Evolutionary conservation across 139 green algal genomes (phyloP), one percentile per base, ranked within the genome.

Genomic region (Mychonastes homosphaera): DNA sequence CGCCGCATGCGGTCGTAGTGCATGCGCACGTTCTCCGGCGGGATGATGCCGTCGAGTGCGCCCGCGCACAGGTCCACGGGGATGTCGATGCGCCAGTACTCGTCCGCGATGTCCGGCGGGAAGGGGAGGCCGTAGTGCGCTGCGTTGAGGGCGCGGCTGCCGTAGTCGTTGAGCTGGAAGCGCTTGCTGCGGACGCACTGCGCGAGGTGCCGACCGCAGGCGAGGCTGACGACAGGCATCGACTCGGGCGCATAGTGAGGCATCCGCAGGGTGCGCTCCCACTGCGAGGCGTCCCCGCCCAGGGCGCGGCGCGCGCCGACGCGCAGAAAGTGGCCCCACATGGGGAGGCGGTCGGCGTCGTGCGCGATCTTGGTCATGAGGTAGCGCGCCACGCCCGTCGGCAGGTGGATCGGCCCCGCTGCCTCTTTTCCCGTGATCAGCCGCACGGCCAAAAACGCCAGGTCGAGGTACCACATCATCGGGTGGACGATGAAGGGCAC

Each of bases 151-250:
- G 68, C 71, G 2, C 36, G 10, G 24, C 35, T 78, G 57, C 84
- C 85, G 53, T 94, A 89, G 69, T 97, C 87, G 56, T 81, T 97
- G 63, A 97, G 56, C 27, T 67, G 63, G 66, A 95, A 97, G 6
- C 56, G 33, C 3, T 62, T 51, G 24, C 60, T 65, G 0, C 36
- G 83, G 53, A 67, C 47, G 10, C 80, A 65, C 66, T 87, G 79
- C 26, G 80, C 43, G 32, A 70, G 39, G 51, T 70, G 58, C 47
- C 23, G 24, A 41, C n/a, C 51, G 3, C 34, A 19, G 39, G 32
- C 56, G 40, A 55, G 74, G 58, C 53, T 67, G 63, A 79, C 67
- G 4, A 83, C 83, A 0, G 90, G 90, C 90, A 97, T 97, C 72
- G 79, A 66, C 26, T 63, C 44, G 0, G 77, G 64, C 26, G 72